Evolutionary conservation across 164 flowering plant species (phyloP).

Genomic region (Stephania yunnanensis): DNA sequence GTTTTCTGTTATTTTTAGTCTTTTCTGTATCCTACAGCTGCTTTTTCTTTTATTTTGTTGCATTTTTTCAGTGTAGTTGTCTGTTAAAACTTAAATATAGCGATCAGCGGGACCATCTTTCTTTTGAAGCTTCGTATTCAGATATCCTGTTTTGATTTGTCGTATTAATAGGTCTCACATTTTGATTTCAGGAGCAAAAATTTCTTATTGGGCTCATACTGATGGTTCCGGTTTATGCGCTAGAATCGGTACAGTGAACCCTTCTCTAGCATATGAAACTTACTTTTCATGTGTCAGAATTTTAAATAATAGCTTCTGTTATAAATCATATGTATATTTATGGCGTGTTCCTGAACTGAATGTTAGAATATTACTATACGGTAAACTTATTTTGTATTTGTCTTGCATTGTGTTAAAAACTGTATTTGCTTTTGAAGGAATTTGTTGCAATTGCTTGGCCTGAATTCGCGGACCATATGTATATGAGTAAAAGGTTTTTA

Average conservation of each 20-base stretch:
- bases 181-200: constrained; percentile 85
- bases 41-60: background rate
- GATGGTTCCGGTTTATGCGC: constrained; percentile 97
- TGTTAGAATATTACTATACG: background rate
- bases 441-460: background rate
- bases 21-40: background rate
- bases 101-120: background rate
- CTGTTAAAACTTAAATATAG: background rate
- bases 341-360: background rate
- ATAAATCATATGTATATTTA: background rate
- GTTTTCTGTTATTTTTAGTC: constrained; percentile 5
- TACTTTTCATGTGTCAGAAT: background rate
- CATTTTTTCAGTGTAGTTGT: background rate
- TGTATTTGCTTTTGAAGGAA: background rate
- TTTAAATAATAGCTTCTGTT: background rate
- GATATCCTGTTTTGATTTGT: background rate
- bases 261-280: background rate
- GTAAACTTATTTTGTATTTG: background rate
- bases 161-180: background rate
- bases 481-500: no score
- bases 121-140: background rate
- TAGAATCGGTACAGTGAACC: constrained; percentile 65
- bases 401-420: background rate
- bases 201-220: constrained; percentile 86
- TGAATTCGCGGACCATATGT: background rate